phyloP scores from a whole-genome alignment of 345 rosid genomes.

The Aegle marmelos region DNA sequence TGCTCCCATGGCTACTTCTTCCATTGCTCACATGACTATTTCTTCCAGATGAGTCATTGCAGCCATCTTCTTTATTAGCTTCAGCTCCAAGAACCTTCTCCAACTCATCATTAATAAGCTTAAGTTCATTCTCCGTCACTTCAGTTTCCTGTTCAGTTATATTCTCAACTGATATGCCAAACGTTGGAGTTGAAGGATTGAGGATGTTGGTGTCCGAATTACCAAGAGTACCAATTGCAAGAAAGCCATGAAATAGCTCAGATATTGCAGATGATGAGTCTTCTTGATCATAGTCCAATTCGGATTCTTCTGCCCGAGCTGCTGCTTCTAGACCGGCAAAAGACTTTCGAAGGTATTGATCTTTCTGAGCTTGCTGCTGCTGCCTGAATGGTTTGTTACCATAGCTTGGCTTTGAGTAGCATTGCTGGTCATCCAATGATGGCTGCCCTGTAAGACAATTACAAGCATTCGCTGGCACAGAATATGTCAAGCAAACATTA shows the following conservation, averaged over 20 bases:
- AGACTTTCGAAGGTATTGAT: conserved; percentile 41
- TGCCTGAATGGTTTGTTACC: conserved; percentile 39
- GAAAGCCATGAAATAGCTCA: conserved; percentile 76
- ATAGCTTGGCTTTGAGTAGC: conserved; percentile 39
- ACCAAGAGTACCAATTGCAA: conserved; percentile 77
- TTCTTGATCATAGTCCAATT: conserved; percentile 38
- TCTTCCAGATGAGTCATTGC: conserved; percentile 62
- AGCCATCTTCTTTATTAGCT: conserved; percentile 48
- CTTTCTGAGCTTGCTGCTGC: conserved; percentile 26
- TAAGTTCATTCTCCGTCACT: conserved; percentile 65
- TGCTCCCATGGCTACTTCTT: conserved; percentile 76
- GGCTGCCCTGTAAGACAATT: conserved; percentile 60
- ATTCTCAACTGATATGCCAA: conserved; percentile 54
- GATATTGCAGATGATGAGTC: conserved; percentile 45
- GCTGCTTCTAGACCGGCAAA: conserved; percentile 44
- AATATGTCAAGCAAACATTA: conserved; percentile 7
- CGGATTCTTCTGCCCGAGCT: conserved; percentile 43
- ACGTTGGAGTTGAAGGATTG: conserved; percentile 67
- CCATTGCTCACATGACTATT: conserved; percentile 67
- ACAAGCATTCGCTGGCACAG: conserved; percentile 48
- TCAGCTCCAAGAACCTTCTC: conserved; percentile 71
- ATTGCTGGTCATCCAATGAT: conserved; percentile 50
- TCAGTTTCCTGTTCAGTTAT: conserved; percentile 66
- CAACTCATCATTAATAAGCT: conserved; percentile 66
- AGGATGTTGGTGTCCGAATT: conserved; percentile 38